Evolutionary conservation across 768 basidiomycete genomes (phyloP).

Genomic region (Obba rivulosa): DNA sequence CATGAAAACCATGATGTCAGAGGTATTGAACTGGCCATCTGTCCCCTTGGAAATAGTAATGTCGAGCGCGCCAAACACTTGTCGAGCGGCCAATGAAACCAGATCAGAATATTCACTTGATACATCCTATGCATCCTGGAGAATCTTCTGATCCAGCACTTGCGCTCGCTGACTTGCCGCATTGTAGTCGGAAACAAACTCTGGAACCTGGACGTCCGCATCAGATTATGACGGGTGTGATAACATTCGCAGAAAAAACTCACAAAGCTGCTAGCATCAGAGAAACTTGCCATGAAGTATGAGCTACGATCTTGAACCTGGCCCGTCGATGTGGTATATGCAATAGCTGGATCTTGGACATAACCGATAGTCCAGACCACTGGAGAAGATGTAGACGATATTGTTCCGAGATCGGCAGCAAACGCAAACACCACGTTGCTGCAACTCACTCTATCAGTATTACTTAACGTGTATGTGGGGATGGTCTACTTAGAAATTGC

Average conservation of each 20-base stretch:
- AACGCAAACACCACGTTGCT: conserved; percentile 12
- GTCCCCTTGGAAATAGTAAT: conserved; percentile 8
- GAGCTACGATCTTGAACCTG: neutral
- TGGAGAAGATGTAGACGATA: conserved; percentile 6
- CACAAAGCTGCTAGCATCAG: neutral
- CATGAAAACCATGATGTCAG: conserved; percentile 12
- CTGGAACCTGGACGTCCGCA: neutral
- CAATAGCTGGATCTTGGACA: conserved; percentile 15
- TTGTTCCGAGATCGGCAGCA: conserved; percentile 14
- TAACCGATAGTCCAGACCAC: conserved; percentile 20
- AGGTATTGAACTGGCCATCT: conserved; percentile 8
- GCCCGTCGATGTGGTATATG: conserved; percentile 6
- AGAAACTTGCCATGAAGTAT: conserved; percentile 1
- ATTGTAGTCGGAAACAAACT: neutral
- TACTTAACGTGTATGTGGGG: no score
- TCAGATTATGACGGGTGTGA: no score
- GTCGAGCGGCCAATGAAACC: conserved; percentile 14
- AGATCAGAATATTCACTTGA: conserved; percentile 13
- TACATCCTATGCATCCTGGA: conserved; percentile 2
- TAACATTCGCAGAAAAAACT: neutral
- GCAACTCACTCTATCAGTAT: neutral
- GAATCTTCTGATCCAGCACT: neutral
- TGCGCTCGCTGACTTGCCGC: neutral
- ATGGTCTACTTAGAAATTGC: conserved; percentile 7
- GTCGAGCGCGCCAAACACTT: conserved; percentile 16